Percentiles rank a stretch among this genome's conserved stretches.
These are phyloP conservation scores for Draba incana DNA, from an alignment of 345 rosid species.

Conservation along the genomic window DNA sequence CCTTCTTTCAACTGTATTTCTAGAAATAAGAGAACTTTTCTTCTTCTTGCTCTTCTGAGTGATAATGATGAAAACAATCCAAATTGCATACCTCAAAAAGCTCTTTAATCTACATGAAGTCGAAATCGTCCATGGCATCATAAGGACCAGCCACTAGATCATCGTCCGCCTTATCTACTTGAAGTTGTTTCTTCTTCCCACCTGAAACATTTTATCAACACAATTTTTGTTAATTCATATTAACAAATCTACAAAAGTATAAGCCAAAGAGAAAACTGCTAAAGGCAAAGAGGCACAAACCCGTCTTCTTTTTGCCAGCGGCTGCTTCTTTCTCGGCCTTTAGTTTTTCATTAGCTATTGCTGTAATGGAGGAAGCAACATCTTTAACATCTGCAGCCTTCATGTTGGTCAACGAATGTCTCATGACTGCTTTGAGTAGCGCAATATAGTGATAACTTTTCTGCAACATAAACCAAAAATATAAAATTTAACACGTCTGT, in stretches of 20 bases:
- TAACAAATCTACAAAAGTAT: neutral
- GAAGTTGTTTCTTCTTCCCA: constrained; percentile 87
- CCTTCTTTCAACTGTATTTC: constrained; percentile 25
- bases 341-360: constrained; percentile 91
- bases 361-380: constrained; percentile 79
- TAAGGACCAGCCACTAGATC: constrained; percentile 60
- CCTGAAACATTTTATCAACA: constrained; percentile 28
- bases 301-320: constrained; percentile 82
- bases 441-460: constrained; percentile 83
- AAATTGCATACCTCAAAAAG: constrained; percentile 19
- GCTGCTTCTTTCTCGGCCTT: constrained; percentile 93
- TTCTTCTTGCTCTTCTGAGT: constrained; percentile 17
- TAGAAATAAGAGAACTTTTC: constrained; percentile 21
- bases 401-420: constrained; percentile 67
- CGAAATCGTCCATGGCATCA: constrained; percentile 71
- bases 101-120: constrained; percentile 67
- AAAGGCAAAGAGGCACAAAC: too few relatives aligned
- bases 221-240: neutral
- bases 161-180: constrained; percentile 72
- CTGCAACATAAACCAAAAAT: constrained; percentile 53
- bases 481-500: neutral
- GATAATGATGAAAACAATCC: constrained; percentile 23
- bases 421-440: constrained; percentile 85
- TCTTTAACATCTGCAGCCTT: constrained; percentile 97
- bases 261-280: neutral